Percentiles rank a stretch among this genome's conserved stretches.
phyloP scores from a whole-genome alignment of 1,139 yeast genomes.

The Lodderomyces pseudojiufengensis region DNA sequence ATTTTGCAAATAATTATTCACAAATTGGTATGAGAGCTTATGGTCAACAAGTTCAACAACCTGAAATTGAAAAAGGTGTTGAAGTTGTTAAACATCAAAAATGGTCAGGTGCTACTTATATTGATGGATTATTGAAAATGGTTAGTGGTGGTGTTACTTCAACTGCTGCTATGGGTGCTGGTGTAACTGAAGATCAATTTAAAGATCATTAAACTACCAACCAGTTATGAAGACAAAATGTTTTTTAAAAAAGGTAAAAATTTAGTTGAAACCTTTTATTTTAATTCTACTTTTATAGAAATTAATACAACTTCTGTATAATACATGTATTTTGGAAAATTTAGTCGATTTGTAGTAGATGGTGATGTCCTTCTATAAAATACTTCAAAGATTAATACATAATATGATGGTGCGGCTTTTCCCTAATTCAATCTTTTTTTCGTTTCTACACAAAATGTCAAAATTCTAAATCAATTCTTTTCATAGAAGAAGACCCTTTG shows the following conservation, averaged over 20 bases:
- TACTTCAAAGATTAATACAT: too few species aligned
- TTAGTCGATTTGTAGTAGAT: too few species aligned
- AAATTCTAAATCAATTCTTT: too few species aligned
- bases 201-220: slow-evolving; percentile 30
- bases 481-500: not conserved
- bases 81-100: slow-evolving; percentile 98
- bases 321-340: too few species aligned
- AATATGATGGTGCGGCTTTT: too few species aligned
- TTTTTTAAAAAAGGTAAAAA: not conserved
- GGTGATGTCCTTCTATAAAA: too few species aligned
- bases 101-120: slow-evolving; percentile 99
- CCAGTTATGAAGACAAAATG: not conserved
- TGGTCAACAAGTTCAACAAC: slow-evolving; percentile 81
- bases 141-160: slow-evolving; percentile 94
- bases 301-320: too few species aligned
- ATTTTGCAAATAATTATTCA: slow-evolving; percentile 75
- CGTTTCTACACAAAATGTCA: too few species aligned
- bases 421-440: too few species aligned
- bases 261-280: too few species aligned
- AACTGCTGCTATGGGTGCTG: slow-evolving; percentile 98
- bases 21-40: slow-evolving; percentile 93
- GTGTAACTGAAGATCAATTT: slow-evolving; percentile 97
- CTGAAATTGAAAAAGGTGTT: slow-evolving; percentile 84
- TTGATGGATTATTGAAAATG: slow-evolving; percentile 84
- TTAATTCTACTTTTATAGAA: too few species aligned